Evolutionary conservation across 202 grass and related monocot species (phyloP).

Genomic region (Zoysia matrella): DNA sequence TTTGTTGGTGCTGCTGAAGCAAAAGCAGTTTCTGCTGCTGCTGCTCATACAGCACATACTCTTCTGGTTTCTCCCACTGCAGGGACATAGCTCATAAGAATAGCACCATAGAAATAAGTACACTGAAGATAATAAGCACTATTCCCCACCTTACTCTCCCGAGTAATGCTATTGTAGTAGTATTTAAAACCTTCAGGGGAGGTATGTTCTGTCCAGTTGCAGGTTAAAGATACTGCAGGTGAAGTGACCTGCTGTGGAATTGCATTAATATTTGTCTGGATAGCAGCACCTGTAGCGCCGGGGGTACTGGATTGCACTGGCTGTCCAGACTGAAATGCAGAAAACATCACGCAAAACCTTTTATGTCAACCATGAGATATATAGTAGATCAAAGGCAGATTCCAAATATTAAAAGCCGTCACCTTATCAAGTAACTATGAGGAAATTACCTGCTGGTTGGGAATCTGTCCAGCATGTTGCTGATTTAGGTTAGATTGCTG

Average conservation of each 20-base stretch:
- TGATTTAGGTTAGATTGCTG: constrained; percentile 69
- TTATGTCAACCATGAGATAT: background rate
- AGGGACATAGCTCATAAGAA: constrained; percentile 31
- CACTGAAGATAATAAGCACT: constrained; percentile 31
- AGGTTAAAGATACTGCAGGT: constrained; percentile 72
- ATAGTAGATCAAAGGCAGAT: constrained; percentile 13
- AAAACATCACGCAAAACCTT: constrained; percentile 16
- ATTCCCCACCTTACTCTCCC: constrained; percentile 86
- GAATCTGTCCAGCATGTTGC: constrained; percentile 54
- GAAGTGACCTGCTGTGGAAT: constrained; percentile 58
- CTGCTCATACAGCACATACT: constrained; percentile 86
- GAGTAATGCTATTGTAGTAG: constrained; percentile 89
- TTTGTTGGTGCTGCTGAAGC: constrained; percentile 94
- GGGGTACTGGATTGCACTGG: constrained; percentile 53
- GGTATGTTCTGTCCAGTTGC: constrained; percentile 96
- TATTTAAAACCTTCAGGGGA: constrained; percentile 99
- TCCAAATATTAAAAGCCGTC: constrained; percentile 3
- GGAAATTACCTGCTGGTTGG: constrained; percentile 79
- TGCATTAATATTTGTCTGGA: constrained; percentile 53
- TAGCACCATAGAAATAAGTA: background rate
- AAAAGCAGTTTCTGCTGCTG: constrained; percentile 89
- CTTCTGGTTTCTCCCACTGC: constrained; percentile 99
- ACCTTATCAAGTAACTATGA: constrained; percentile 6
- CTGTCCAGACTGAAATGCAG: constrained; percentile 51
- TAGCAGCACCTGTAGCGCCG: constrained; percentile 55